Base-by-base conservation (phyloP, 768 basidiomycete species). In the Boletus rex-veris region DNA sequence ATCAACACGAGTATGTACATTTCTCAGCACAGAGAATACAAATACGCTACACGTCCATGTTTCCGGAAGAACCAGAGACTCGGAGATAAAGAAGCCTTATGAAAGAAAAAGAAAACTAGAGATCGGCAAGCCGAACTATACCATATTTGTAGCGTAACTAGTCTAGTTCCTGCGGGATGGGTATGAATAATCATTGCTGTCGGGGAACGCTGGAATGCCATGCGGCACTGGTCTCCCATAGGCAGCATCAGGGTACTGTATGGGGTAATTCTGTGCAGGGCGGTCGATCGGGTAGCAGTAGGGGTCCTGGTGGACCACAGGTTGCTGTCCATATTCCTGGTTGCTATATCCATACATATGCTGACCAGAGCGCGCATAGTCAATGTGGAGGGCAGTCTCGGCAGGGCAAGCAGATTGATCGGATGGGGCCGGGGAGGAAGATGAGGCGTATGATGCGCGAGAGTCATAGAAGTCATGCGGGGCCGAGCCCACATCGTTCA, bases 361-460 rank as follows among this genome's bases (percentile, higher is more conserved):
- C n/a, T 49, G 58, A 18, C 7, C 30, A 16, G 44, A 53, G 44
- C 12, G 46, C 38, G 31, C 5, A 38, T 59, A 55, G 12, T 48
- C 58, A 19, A 36, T 18, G 35, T 45, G 49, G 43, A 33, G 36
- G 16, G 46, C 4, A 48, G 54, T 45, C 9, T 67, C 65, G 37
- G 48, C 31, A 28, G 52, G 26, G 42, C 49, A 45, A 28, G 61
- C 53, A 3, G 68, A 58, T 24, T 65, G 68, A 48, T 68, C 68
- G 54, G 68, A 57, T 10, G 37, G 50, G 21, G 44, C 56, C 12
- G 67, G 58, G 16, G 63, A 68, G 30, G 66, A 60, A 24, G 66
- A 64, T 18, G 66, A 62, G 12, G 61, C 54, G 35, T 51, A 30
- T 8, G 61, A 60, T 40, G 33, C 48, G 3, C 64, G 57, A 19